Conservation (phyloP, 2,329 filamentous ascomycete genomes). For the Apiospora arundinis region DNA sequence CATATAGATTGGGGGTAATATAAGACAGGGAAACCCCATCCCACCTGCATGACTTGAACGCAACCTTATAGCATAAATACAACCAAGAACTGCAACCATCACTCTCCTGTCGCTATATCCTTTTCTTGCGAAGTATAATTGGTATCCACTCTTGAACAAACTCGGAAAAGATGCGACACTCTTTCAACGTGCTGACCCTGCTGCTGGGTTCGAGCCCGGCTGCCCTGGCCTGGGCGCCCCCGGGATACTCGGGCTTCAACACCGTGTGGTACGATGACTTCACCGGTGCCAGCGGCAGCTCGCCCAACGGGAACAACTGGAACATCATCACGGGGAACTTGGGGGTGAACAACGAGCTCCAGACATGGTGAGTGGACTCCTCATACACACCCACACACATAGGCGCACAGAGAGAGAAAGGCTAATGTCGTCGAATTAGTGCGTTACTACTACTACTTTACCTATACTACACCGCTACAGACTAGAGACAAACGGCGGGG, state of each 20-base stretch:
- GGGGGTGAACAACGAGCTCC: constrained; percentile 27
- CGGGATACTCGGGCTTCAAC: neutral
- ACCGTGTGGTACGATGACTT: constrained; percentile 38
- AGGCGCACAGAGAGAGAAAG: neutral
- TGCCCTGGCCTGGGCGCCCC: constrained; percentile 20
- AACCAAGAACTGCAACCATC: too few relatives aligned
- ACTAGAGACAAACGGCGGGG: too few relatives aligned
- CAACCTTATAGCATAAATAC: neutral
- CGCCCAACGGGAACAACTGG: constrained; percentile 49
- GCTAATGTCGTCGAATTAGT: neutral
- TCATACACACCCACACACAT: neutral
- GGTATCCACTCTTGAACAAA: neutral
- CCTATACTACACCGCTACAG: neutral
- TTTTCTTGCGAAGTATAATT: neutral
- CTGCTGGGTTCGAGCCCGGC: neutral
- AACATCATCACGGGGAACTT: constrained; percentile 48
- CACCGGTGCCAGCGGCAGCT: constrained; percentile 45
- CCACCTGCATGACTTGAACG: constrained; percentile 2
- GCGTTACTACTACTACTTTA: too few relatives aligned
- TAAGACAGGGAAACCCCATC: constrained; percentile 10
- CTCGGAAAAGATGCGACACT: neutral
- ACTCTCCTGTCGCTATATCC: too few relatives aligned
- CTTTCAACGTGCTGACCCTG: neutral
- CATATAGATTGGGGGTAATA: neutral
- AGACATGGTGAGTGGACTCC: constrained; percentile 22